phyloP scores from a whole-genome alignment of 805 yeast species.

The Vanderwaltozyma polyspora region DNA sequence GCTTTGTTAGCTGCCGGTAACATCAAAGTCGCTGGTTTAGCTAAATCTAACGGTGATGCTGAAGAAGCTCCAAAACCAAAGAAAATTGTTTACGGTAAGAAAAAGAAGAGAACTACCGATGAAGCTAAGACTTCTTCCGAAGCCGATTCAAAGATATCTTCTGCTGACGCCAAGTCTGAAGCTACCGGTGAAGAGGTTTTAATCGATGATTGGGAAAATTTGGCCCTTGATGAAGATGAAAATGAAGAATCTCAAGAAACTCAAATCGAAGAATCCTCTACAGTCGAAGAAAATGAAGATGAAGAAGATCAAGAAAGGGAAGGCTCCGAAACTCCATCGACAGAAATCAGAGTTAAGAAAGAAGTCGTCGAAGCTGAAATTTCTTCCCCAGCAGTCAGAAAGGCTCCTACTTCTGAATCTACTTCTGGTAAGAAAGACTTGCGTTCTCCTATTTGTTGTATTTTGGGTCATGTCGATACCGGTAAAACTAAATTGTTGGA shows the following conservation, averaged over 20 bases:
- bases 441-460: slow-evolving; percentile 98
- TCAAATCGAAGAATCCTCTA: slow-evolving; percentile 11
- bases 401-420: slow-evolving; percentile 12
- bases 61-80: slow-evolving; percentile 37
- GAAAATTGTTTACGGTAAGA: slow-evolving; percentile 64
- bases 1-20: slow-evolving; percentile 67
- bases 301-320: too few relatives aligned
- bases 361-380: slow-evolving; percentile 18
- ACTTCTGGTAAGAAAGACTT: slow-evolving; percentile 39
- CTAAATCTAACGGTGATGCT: slow-evolving; percentile 18
- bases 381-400: slow-evolving; percentile 12
- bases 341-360: slow-evolving; percentile 20
- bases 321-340: slow-evolving; percentile 21
- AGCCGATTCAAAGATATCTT: slow-evolving; percentile 16
- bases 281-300: slow-evolving; percentile 25
- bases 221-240: slow-evolving; percentile 49
- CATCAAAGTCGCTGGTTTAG: slow-evolving; percentile 65
- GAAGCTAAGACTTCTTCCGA: slow-evolving; percentile 4
- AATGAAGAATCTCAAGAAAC: slow-evolving; percentile 24
- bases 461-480: slow-evolving; percentile 98
- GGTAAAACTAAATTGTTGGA: slow-evolving; percentile 97
- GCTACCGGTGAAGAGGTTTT: slow-evolving; percentile 44
- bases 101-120: slow-evolving; percentile 40
- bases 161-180: slow-evolving; percentile 8
- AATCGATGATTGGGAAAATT: slow-evolving; percentile 79